These are phyloP conservation scores for Asterochloris erici DNA, from an alignment of 139 green algal genomes.

Conservation along the genomic window DNA sequence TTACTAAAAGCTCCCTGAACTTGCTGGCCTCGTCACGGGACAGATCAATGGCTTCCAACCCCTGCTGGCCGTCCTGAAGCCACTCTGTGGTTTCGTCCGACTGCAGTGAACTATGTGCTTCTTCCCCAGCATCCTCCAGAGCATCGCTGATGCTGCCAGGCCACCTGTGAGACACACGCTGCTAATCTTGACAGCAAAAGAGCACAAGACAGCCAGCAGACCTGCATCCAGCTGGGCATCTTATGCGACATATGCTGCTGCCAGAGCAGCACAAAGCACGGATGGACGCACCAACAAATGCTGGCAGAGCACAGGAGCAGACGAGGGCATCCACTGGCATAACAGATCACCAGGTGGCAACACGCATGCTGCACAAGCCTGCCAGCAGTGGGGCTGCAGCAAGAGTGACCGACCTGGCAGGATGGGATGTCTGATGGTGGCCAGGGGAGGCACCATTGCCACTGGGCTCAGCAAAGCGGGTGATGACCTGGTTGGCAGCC, in stretches of 20 bases:
- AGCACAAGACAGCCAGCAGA: too few species aligned
- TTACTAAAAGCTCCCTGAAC: not conserved
- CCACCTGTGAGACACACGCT: not conserved
- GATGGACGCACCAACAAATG: not conserved
- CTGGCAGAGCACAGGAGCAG: not conserved
- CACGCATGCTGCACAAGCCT: not conserved
- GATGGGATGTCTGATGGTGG: not conserved
- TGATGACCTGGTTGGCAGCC: not conserved
- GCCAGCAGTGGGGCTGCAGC: not conserved
- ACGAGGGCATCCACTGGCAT: not conserved
- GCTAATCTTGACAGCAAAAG: too few species aligned
- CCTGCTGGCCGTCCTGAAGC: not conserved
- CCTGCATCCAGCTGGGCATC: not conserved
- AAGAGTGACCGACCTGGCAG: not conserved
- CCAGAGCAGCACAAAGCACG: not conserved
- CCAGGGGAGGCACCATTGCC: slow-evolving; percentile 1
- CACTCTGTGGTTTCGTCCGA: not conserved
- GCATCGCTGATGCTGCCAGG: slow-evolving; percentile 13
- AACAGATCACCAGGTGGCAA: not conserved
- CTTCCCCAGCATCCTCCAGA: not conserved
- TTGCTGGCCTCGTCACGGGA: not conserved
- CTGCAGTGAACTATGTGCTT: not conserved
- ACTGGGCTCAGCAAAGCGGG: not conserved
- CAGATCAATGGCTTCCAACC: not conserved
- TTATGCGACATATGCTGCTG: not conserved